phyloP scores from a whole-genome alignment of 2,329 filamentous ascomycete genomes.

The Aureobasidium sp. region DNA sequence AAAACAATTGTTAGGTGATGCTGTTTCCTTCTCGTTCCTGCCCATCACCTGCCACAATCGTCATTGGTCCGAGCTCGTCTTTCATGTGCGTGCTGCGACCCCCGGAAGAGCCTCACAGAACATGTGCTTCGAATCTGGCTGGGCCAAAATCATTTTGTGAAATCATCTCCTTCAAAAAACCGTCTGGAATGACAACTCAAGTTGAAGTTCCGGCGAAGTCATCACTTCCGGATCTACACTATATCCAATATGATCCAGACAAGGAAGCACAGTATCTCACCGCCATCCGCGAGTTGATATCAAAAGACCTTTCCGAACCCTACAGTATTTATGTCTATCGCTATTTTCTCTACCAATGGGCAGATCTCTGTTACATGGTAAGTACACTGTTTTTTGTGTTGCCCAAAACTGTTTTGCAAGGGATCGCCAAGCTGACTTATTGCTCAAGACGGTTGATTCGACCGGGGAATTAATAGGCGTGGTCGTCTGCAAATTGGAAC shows the following conservation, averaged over 20 bases:
- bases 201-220: not conserved
- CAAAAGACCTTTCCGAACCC: conserved; percentile 91
- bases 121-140: not conserved
- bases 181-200: not conserved
- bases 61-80: conserved; percentile 7
- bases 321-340: conserved; percentile 99
- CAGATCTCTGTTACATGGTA: conserved; percentile 93
- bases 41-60: not conserved
- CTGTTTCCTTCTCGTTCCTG: not conserved
- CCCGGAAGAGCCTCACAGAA: not conserved
- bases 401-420: conserved; percentile 16
- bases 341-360: conserved; percentile 98
- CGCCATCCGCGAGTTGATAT: conserved; percentile 85
- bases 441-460: conserved; percentile 12
- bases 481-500: conserved; percentile 89
- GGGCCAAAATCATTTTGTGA: not conserved
- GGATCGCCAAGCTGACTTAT: not conserved
- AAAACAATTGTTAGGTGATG: not conserved
- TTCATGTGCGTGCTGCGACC: conserved; percentile 10
- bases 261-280: conserved; percentile 65
- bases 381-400: not conserved
- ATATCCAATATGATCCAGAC: conserved; percentile 43
- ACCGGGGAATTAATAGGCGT: conserved; percentile 67
- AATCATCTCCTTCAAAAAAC: not conserved
- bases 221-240: conserved; percentile 32